phyloP scores from a whole-genome alignment of 768 basidiomycete species.

The Tricholomella constricta region DNA sequence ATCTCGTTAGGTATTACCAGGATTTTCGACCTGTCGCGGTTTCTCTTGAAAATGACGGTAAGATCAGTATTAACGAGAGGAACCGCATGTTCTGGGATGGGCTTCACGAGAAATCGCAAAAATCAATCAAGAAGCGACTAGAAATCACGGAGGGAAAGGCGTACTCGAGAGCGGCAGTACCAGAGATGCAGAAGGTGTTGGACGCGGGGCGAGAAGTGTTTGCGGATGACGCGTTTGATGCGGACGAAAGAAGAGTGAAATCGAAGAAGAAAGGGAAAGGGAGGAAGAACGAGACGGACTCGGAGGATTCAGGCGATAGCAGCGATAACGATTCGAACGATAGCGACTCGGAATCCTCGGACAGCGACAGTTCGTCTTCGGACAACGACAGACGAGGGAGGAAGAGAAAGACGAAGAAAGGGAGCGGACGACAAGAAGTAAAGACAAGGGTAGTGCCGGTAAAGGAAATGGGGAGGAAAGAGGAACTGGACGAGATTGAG shows the following conservation, averaged over 20 bases:
- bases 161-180: neutral
- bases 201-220: neutral
- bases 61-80: neutral
- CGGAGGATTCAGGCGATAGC: neutral
- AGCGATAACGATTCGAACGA: neutral
- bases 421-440: neutral
- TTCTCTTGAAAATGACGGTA: neutral
- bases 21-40: conserved; percentile 1
- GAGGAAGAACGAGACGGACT: neutral
- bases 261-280: neutral
- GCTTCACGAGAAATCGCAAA: neutral
- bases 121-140: neutral
- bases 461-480: neutral
- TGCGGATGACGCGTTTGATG: neutral
- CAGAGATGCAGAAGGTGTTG: neutral
- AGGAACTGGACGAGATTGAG: neutral
- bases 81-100: too few species aligned
- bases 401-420: neutral
- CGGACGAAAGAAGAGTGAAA: neutral
- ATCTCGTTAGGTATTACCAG: neutral
- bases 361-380: too few species aligned
- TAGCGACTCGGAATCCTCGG: neutral
- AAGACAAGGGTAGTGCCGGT: neutral
- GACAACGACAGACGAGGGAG: neutral
- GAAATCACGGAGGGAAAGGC: too few species aligned